A percentile compares a stretch with the other conserved stretches of the same genome.
These are phyloP conservation scores for Monosporascus sp. DNA, from an alignment of 2,329 filamentous ascomycete genomes.

Conservation along the genomic window DNA sequence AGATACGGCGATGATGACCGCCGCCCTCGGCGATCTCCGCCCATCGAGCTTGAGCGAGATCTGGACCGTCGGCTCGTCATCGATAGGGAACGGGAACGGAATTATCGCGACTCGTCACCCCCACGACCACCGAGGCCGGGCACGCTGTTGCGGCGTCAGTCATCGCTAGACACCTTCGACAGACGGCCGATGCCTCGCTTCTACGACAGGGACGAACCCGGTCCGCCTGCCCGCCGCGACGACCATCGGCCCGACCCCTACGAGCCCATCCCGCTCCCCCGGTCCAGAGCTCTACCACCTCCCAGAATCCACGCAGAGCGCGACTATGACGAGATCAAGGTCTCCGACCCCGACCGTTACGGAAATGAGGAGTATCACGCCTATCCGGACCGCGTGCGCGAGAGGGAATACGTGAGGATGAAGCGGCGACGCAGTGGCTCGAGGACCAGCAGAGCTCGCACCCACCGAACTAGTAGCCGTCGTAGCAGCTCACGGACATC, in stretches of 20 bases:
- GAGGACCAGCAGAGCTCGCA: slow-evolving; percentile 30
- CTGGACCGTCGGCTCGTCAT: slow-evolving; percentile 40
- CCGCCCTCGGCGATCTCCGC: slow-evolving; percentile 28
- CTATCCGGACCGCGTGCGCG: slow-evolving; percentile 53
- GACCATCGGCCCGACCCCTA: slow-evolving; percentile 51
- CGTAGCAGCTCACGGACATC: slow-evolving; percentile 37
- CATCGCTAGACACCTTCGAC: slow-evolving; percentile 86
- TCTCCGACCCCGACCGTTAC: slow-evolving; percentile 62
- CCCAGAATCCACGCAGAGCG: slow-evolving; percentile 52
- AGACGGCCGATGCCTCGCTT: slow-evolving; percentile 54
- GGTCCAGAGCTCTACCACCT: slow-evolving; percentile 54
- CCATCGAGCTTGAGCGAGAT: slow-evolving; percentile 45
- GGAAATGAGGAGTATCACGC: slow-evolving; percentile 68
- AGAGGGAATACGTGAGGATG: slow-evolving; percentile 52
- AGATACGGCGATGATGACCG: slow-evolving; percentile 52
- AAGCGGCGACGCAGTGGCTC: slow-evolving; percentile 42
- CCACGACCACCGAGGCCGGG: slow-evolving; percentile 54
- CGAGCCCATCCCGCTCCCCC: slow-evolving; percentile 63
- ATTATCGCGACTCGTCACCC: slow-evolving; percentile 42
- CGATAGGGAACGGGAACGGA: slow-evolving; percentile 50
- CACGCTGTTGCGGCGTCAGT: slow-evolving; percentile 70
- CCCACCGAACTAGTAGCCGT: slow-evolving; percentile 26
- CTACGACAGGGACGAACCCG: slow-evolving; percentile 48
- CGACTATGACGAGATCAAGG: slow-evolving; percentile 60
- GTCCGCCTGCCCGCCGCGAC: slow-evolving; percentile 44